These are phyloP conservation scores for Colletotrichum orbiculare DNA, from an alignment of 2,329 filamentous ascomycete species.

Conservation along the genomic window DNA sequence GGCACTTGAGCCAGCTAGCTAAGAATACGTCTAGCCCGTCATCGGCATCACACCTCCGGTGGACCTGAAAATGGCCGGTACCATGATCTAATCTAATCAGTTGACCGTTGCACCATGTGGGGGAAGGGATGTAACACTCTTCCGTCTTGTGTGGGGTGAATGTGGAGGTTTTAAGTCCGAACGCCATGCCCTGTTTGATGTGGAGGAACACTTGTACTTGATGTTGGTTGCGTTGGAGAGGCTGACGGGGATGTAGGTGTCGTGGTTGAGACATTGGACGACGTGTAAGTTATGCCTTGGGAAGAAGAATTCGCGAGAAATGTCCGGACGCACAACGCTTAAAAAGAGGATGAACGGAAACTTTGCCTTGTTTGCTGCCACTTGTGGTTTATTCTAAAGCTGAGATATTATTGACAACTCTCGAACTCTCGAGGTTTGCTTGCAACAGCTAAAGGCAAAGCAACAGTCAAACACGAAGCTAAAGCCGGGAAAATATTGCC, in stretches of 20 bases:
- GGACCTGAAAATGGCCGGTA: background rate
- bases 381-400: no score
- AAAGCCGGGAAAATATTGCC: no score
- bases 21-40: no score
- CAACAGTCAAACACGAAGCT: no score
- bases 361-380: no score
- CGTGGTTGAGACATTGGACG: background rate
- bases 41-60: background rate
- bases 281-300: background rate
- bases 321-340: no score
- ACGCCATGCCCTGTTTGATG: background rate
- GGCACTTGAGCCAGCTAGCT: no score
- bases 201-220: constrained; percentile 5
- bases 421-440: no score
- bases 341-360: no score
- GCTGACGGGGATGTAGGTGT: constrained; percentile 1
- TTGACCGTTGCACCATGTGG: constrained; percentile 9
- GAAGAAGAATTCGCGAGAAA: background rate
- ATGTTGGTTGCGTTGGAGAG: background rate
- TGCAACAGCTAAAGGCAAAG: no score
- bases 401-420: no score
- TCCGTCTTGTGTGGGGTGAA: constrained; percentile 13
- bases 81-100: constrained; percentile 4
- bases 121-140: constrained; percentile 14
- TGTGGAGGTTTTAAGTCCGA: constrained; percentile 19